Percentiles rank a stretch among this genome's conserved stretches.
These are phyloP conservation scores for Lentinula detonsa DNA, from an alignment of 768 basidiomycete species.

Conservation along the genomic window DNA sequence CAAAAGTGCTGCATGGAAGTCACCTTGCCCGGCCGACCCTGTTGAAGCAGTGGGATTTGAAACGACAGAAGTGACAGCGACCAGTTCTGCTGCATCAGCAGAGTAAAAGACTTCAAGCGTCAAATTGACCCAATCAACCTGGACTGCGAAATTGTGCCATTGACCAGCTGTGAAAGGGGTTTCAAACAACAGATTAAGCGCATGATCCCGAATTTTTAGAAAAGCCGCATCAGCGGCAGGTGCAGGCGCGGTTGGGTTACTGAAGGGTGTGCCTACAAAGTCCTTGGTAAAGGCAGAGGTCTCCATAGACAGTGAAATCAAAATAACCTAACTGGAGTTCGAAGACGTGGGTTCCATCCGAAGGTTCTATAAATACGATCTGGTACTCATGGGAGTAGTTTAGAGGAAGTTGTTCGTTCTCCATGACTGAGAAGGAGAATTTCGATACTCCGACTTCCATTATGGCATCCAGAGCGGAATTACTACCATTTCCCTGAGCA, in stretches of 20 bases:
- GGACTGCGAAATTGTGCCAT: conserved; percentile 61
- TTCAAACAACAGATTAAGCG: conserved; percentile 42
- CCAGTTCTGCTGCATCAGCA: conserved; percentile 26
- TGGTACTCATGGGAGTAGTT: conserved; percentile 59
- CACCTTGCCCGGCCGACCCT: conserved; percentile 45
- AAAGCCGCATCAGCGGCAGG: conserved; percentile 37
- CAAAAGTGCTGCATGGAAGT: conserved; percentile 56
- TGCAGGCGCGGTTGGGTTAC: conserved; percentile 37
- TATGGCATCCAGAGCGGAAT: conserved; percentile 27
- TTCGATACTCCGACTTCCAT: conserved; percentile 39
- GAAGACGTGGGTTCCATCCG: conserved; percentile 55
- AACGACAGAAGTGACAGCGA: conserved; percentile 33
- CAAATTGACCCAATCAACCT: conserved; percentile 47
- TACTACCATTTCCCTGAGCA: conserved; percentile 35
- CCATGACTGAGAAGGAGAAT: conserved; percentile 45
- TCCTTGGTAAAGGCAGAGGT: neutral
- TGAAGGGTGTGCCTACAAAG: conserved; percentile 48
- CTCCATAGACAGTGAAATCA: neutral
- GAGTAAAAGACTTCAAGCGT: conserved; percentile 52
- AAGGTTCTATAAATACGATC: conserved; percentile 56
- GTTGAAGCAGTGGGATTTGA: conserved; percentile 32
- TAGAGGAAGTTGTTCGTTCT: conserved; percentile 33
- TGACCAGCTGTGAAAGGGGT: conserved; percentile 32
- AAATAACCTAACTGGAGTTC: conserved; percentile 47
- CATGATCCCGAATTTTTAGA: conserved; percentile 54